Conservation (phyloP, 1,284 basidiomycete species). For the Trametes pubescens region DNA sequence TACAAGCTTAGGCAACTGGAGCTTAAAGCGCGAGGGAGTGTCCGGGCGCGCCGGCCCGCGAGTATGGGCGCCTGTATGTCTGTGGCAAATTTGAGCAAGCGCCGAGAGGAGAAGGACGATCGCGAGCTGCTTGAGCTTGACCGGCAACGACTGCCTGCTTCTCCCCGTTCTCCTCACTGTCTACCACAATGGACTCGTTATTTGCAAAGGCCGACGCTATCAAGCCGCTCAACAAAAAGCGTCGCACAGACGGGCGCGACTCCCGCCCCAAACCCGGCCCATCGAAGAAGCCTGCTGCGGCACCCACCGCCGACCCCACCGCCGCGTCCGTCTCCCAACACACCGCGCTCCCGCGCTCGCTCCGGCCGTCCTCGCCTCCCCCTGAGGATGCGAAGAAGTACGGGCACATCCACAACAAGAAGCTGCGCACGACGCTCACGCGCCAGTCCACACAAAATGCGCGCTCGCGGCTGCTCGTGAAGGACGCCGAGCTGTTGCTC, state of each 20-base stretch:
- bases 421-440: slow-evolving; percentile 74
- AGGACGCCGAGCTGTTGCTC: slow-evolving; percentile 73
- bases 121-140: background rate
- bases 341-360: slow-evolving; percentile 67
- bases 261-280: slow-evolving; percentile 27
- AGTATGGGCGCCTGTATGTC: background rate
- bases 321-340: slow-evolving; percentile 62
- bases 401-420: slow-evolving; percentile 77
- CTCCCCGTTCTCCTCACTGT: background rate
- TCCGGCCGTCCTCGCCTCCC: slow-evolving; percentile 53
- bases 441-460: slow-evolving; percentile 65
- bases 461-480: slow-evolving; percentile 61
- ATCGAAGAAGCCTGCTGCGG: slow-evolving; percentile 31
- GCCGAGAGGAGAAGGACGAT: background rate
- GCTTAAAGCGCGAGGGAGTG: background rate
- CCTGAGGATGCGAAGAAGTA: slow-evolving; percentile 57
- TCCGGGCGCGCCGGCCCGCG: background rate
- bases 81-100: slow-evolving; percentile 24
- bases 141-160: background rate
- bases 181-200: slow-evolving; percentile 67
- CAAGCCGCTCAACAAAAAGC: slow-evolving; percentile 55
- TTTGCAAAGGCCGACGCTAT: slow-evolving; percentile 75
- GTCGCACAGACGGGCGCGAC: slow-evolving; percentile 49
- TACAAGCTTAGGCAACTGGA: no score
- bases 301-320: slow-evolving; percentile 56